Base-by-base conservation (phyloP, 805 yeast species). In the Teunomyces kruisii region DNA sequence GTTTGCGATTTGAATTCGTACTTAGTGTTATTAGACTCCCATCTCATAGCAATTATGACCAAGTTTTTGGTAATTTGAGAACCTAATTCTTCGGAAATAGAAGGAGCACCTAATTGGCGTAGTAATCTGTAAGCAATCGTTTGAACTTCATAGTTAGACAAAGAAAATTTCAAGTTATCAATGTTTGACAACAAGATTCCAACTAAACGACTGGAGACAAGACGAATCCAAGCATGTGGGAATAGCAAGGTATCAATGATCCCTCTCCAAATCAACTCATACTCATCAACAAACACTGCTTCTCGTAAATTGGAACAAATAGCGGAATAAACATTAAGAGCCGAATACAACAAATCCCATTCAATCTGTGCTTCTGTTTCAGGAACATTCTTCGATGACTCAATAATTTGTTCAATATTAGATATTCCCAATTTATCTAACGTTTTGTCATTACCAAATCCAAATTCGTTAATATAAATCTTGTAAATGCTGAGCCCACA, bases 151-250 rank as follows among this genome's bases (percentile, higher is more conserved):
- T 68, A 65, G 17, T 67, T 67, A 2, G 68, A 50, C 2, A 71
- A 22, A 16, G 52, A 55, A 35, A 82, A 70, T 2, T 65, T 50
- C 29, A 70, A 46, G 12, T 58, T 54, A 29, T 69, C 65, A 36
- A 67, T 39, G 41, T 75, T 71, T 7, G 75, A 56, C 45, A 87
- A 67, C 40, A 86, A 58, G 1, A 65, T 56, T 1, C 84, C 83
- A 32, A 83, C 61, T 28, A 88, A 67, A 43, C 91, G 72, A 6
- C 84, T 67, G 1, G 95, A 70, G 4, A 77, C 67, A 47, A 86
- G 71, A 55, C 97, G 79, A 6, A 91, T 86, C 98, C 98, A 91
- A 1, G 94, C 75, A 64, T 91, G 97, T 2, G 97, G 97, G 60
- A 80, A 91, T 42, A 91, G 68, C 43, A 90, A 71, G 24, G 81